These are phyloP conservation scores for Candida coquimbonensis DNA, from an alignment of 805 yeast species.

Conservation along the genomic window DNA sequence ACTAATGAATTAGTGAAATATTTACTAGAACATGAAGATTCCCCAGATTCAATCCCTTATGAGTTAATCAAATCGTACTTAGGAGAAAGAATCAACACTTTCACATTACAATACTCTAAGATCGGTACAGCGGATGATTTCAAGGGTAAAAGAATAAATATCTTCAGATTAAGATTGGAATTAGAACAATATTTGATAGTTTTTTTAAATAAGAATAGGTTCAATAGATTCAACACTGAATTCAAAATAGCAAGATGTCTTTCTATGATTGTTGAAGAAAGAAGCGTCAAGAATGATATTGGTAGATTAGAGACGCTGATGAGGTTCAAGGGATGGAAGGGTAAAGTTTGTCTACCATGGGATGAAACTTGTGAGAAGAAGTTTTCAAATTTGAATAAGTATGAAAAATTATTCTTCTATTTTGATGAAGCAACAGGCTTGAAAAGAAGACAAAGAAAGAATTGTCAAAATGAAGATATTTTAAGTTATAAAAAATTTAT, in stretches of 20 bases:
- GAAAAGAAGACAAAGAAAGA: constrained; percentile 3
- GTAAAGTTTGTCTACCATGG: constrained; percentile 7
- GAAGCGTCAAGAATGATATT: neutral
- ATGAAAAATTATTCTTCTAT: constrained; percentile 5
- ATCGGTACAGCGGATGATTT: constrained; percentile 8
- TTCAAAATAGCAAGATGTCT: constrained; percentile 5
- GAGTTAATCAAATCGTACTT: constrained; percentile 5
- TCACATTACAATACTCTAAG: constrained; percentile 7
- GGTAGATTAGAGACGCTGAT: neutral
- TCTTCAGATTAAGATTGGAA: constrained; percentile 8
- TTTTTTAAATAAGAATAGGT: constrained; percentile 1
- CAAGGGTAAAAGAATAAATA: neutral
- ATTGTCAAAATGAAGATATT: neutral
- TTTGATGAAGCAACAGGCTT: constrained; percentile 4
- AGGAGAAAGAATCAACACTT: constrained; percentile 2
- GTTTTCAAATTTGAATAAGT: constrained; percentile 3
- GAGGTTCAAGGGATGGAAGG: constrained; percentile 6
- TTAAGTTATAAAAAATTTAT: constrained; percentile 5
- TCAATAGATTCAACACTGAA: constrained; percentile 3
- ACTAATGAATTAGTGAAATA: neutral
- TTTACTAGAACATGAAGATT: neutral
- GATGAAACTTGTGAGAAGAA: constrained; percentile 3
- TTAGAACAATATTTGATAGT: constrained; percentile 7
- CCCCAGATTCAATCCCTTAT: neutral
- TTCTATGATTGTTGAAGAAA: constrained; percentile 3